Percentiles rank a stretch among this genome's conserved stretches.
phyloP scores from a whole-genome alignment of 805 yeast genomes.

The Cyberlindnera saturnus region DNA sequence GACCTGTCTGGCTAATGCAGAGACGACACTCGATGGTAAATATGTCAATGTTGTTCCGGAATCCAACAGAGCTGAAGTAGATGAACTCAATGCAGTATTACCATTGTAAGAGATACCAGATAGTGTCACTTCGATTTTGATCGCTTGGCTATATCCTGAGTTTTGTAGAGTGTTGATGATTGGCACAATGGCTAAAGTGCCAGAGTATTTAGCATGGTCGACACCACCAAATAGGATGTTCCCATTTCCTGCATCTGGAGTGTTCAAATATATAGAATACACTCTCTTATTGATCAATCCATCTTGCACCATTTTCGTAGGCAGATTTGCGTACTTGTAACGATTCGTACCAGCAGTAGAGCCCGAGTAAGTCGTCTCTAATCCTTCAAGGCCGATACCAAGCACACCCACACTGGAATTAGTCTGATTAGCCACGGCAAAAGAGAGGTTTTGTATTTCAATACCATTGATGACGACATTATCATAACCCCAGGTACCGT shows the following conservation, averaged over 20 bases:
- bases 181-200: constrained; percentile 44
- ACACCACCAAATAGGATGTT: constrained; percentile 68
- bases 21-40: constrained; percentile 34
- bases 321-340: constrained; percentile 59
- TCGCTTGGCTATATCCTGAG: constrained; percentile 29
- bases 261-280: constrained; percentile 59
- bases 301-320: constrained; percentile 48
- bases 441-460: constrained; percentile 46
- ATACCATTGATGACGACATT: constrained; percentile 47
- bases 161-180: constrained; percentile 27
- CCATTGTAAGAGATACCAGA: constrained; percentile 10
- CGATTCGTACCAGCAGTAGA: constrained; percentile 8
- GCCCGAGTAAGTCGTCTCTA: constrained; percentile 55
- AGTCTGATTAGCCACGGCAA: constrained; percentile 69
- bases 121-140: constrained; percentile 44
- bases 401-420: constrained; percentile 64
- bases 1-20: constrained; percentile 31
- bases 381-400: constrained; percentile 64
- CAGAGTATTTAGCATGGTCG: constrained; percentile 56
- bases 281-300: constrained; percentile 51
- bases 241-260: constrained; percentile 37
- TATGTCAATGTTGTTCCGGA: constrained; percentile 40
- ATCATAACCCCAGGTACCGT: constrained; percentile 43
- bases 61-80: constrained; percentile 34
- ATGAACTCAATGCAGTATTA: constrained; percentile 1